Evolutionary conservation across 1,139 yeast species (phyloP).

Genomic region (Meyerozyma sp.): DNA sequence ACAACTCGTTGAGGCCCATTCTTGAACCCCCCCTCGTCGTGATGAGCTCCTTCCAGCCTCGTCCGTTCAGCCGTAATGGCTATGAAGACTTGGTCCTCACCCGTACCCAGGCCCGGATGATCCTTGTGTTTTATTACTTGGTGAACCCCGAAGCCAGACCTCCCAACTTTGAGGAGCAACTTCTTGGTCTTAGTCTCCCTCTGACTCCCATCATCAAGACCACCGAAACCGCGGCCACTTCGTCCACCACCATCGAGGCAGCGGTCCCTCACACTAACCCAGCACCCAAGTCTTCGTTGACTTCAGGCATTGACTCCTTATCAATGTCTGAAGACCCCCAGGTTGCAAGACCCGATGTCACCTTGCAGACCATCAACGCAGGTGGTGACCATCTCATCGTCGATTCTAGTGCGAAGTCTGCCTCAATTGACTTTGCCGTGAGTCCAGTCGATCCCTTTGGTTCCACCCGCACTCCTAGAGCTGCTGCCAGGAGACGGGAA

Average conservation of each 20-base stretch:
- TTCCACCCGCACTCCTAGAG: background rate
- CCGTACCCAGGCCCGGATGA: background rate
- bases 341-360: background rate
- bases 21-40: background rate
- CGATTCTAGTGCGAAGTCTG: background rate
- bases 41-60: background rate
- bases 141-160: background rate
- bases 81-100: background rate
- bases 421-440: background rate
- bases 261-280: background rate
- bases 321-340: background rate
- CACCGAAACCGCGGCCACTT: background rate
- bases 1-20: background rate
- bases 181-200: background rate
- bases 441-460: background rate
- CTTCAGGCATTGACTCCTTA: background rate
- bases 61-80: background rate
- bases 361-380: background rate
- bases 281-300: background rate
- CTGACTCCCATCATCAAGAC: background rate
- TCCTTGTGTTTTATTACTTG: background rate
- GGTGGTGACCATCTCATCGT: background rate
- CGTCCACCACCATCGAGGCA: background rate
- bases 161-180: background rate
- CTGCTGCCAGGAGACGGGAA: background rate